These are phyloP conservation scores for Plenodomus lindquistii DNA, from an alignment of 2,329 filamentous ascomycete genomes.

Conservation along the genomic window DNA sequence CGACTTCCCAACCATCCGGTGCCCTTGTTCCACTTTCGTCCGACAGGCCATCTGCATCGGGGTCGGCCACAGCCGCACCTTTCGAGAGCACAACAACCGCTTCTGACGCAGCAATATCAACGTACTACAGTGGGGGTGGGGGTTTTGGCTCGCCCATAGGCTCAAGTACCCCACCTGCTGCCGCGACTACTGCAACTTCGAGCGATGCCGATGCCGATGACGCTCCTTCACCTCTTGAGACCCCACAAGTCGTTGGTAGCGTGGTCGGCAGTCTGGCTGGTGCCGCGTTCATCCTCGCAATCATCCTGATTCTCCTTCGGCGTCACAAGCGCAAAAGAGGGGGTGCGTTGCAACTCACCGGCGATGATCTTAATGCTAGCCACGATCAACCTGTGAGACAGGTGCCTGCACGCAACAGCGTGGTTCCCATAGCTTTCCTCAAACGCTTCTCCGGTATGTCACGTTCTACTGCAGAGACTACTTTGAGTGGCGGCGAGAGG, in stretches of 20 bases:
- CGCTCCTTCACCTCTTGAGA: conserved; percentile 43
- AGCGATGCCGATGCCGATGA: conserved; percentile 11
- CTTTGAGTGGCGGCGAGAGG: conserved; percentile 44
- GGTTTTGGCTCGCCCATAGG: conserved; percentile 18
- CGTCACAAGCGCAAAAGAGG: conserved; percentile 52
- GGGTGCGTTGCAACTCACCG: conserved; percentile 36
- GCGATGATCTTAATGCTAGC: conserved; percentile 27
- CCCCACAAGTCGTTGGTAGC: conserved; percentile 62
- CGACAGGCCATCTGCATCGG: conserved; percentile 9
- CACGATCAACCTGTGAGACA: conserved; percentile 44
- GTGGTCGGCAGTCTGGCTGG: conserved; percentile 66
- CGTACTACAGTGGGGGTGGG: conserved; percentile 14
- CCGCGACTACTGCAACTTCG: conserved; percentile 14
- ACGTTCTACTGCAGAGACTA: conserved; percentile 42
- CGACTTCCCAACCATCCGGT: conserved; percentile 8
- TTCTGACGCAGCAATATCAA: conserved; percentile 12
- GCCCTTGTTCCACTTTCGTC: conserved; percentile 11
- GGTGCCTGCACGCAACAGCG: conserved; percentile 42
- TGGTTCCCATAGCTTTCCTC: conserved; percentile 46
- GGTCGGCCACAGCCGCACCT: conserved; percentile 13
- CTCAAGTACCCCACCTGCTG: conserved; percentile 5
- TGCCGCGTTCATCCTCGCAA: conserved; percentile 54
- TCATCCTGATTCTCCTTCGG: conserved; percentile 57
- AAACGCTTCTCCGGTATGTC: conserved; percentile 46
- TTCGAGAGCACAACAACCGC: conserved; percentile 13